Evolutionary conservation across 108 stramenopile genomes (phyloP).

Genomic region (Conticribra guillardii): DNA sequence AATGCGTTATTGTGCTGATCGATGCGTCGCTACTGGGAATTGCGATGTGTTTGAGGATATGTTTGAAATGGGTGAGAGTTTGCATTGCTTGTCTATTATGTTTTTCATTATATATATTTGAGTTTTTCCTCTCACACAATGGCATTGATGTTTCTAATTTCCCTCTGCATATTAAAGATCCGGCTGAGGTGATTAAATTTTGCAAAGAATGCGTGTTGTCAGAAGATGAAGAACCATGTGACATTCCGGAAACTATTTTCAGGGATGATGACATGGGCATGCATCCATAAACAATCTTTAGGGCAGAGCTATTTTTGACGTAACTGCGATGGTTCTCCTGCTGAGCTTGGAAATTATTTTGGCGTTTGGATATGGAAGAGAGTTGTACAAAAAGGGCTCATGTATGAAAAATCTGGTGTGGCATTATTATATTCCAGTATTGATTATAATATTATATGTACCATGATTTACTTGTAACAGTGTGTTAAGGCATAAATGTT

Average conservation of each 20-base stretch:
- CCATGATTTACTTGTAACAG: too few species aligned
- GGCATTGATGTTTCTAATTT: background rate
- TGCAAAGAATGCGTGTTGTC: slow-evolving; percentile 82
- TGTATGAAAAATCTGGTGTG: too few species aligned
- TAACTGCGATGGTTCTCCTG: too few species aligned
- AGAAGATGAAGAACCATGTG: slow-evolving; percentile 72
- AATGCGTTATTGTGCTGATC: slow-evolving; percentile 81
- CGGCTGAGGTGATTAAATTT: slow-evolving; percentile 71
- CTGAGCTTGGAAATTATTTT: too few species aligned
- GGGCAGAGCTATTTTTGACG: too few species aligned
- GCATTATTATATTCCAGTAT: too few species aligned
- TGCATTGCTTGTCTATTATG: background rate
- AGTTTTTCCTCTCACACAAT: background rate
- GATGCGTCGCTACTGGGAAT: slow-evolving; percentile 79
- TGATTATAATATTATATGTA: too few species aligned
- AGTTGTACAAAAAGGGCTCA: too few species aligned
- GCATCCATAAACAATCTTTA: slow-evolving; percentile 43
- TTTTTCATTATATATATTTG: background rate
- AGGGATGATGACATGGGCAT: slow-evolving; percentile 30
- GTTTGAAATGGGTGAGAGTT: slow-evolving; percentile 36
- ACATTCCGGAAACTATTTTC: slow-evolving; percentile 59
- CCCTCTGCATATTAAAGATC: slow-evolving; percentile 8
- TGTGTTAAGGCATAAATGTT: too few species aligned
- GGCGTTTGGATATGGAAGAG: too few species aligned
- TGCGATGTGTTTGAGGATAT: slow-evolving; percentile 81